Conservation (phyloP, 2,329 filamentous ascomycete species). For the Tolypocladium album region DNA sequence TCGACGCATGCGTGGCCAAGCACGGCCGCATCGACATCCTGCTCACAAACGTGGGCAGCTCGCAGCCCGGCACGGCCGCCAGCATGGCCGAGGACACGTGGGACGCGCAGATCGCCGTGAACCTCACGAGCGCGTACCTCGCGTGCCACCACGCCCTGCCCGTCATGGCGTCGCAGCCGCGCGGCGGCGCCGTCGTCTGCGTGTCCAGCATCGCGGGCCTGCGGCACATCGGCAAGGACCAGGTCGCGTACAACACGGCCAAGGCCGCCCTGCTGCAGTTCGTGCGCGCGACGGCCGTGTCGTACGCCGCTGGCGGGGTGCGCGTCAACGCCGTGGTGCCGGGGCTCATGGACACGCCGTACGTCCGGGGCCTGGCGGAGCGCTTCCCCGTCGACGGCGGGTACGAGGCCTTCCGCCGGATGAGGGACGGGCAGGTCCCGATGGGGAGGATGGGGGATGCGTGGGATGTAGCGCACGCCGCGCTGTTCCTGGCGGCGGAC, state of each 20-base stretch:
- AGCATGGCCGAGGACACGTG: neutral
- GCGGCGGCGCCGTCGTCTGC: neutral
- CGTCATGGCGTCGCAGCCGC: neutral
- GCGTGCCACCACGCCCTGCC: neutral
- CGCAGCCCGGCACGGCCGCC: constrained; percentile 41
- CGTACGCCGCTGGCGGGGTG: neutral
- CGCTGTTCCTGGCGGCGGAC: constrained; percentile 44
- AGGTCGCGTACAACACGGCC: neutral
- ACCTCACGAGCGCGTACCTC: neutral
- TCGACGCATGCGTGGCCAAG: constrained; percentile 38
- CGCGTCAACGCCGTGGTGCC: neutral
- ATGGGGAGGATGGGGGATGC: constrained; percentile 48
- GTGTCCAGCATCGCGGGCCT: neutral
- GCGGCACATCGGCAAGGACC: neutral
- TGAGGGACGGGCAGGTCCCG: constrained; percentile 42
- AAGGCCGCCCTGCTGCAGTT: neutral
- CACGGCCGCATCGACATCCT: constrained; percentile 49
- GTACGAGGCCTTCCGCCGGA: neutral
- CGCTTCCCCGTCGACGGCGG: neutral
- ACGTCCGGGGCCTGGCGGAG: neutral
- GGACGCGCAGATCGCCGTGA: neutral
- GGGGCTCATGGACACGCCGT: neutral
- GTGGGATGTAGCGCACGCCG: constrained; percentile 46
- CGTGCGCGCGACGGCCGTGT: neutral
- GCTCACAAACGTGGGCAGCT: constrained; percentile 49